These are phyloP conservation scores for Hyphopichia homilentoma DNA, from an alignment of 805 yeast species.

Conservation along the genomic window DNA sequence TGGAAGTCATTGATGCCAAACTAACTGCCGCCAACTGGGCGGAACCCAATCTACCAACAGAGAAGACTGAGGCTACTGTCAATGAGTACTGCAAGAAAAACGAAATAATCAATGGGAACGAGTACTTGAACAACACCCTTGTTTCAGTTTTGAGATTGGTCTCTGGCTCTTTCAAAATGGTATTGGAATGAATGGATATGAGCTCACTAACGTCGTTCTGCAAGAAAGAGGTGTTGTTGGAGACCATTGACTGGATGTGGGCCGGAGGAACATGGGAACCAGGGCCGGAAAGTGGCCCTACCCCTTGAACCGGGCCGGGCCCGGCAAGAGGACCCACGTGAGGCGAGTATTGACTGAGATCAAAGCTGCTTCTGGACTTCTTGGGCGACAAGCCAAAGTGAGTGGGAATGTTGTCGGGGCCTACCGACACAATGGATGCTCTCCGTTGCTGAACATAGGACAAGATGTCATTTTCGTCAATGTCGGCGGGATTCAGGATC, in stretches of 20 bases:
- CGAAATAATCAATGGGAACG: slow-evolving; percentile 61
- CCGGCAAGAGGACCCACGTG: not conserved
- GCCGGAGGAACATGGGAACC: slow-evolving; percentile 4
- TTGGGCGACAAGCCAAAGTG: slow-evolving; percentile 12
- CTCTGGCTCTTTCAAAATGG: slow-evolving; percentile 33
- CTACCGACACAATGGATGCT: slow-evolving; percentile 33
- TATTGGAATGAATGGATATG: slow-evolving; percentile 16
- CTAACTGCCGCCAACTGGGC: slow-evolving; percentile 74
- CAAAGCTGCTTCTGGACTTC: slow-evolving; percentile 11
- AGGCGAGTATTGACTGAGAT: too few relatives aligned
- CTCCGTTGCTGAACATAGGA: slow-evolving; percentile 37
- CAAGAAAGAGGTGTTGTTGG: slow-evolving; percentile 4
- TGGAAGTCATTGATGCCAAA: slow-evolving; percentile 73
- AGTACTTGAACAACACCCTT: slow-evolving; percentile 34
- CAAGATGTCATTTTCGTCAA: slow-evolving; percentile 34
- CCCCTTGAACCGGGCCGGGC: too few relatives aligned
- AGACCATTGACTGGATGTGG: slow-evolving; percentile 1
- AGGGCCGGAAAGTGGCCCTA: too few relatives aligned
- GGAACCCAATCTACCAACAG: slow-evolving; percentile 71
- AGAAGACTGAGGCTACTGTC: slow-evolving; percentile 72
- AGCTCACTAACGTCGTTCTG: slow-evolving; percentile 14
- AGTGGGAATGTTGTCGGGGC: slow-evolving; percentile 16
- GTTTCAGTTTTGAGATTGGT: slow-evolving; percentile 40
- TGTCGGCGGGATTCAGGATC: slow-evolving; percentile 6
- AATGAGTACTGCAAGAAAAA: slow-evolving; percentile 69